Conservation (phyloP, 164 flowering plant genomes). For the Echeveria elegans region DNA sequence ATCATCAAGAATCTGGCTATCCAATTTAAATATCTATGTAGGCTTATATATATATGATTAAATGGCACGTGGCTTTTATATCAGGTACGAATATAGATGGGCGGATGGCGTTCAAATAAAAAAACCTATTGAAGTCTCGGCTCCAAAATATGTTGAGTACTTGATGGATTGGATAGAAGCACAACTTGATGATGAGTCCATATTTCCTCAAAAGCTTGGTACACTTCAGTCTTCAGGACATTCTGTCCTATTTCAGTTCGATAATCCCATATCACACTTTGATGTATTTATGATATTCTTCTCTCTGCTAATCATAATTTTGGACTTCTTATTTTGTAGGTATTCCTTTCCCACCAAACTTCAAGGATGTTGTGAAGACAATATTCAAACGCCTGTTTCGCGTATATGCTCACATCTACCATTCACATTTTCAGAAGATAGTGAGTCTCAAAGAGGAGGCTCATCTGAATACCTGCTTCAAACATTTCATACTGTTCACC, state of each 20-base stretch:
- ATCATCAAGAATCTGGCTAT: too few species aligned
- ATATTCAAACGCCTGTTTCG: constrained; percentile 96
- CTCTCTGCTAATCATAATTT: neutral
- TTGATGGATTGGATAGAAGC: constrained; percentile 98
- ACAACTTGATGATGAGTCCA: constrained; percentile 90
- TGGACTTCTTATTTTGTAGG: constrained; percentile 27
- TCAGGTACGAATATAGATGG: constrained; percentile 98
- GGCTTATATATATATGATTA: too few species aligned
- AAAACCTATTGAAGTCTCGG: constrained; percentile 97
- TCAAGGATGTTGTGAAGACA: constrained; percentile 92
- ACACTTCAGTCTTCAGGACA: constrained; percentile 8
- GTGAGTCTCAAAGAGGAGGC: constrained; percentile 98
- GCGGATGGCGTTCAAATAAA: constrained; percentile 97
- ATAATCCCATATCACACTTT: neutral
- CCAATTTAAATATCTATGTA: neutral
- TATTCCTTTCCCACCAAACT: constrained; percentile 87
- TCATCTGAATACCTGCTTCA: constrained; percentile 97
- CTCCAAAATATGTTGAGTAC: constrained; percentile 98
- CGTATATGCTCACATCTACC: constrained; percentile 96
- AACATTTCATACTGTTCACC: constrained; percentile 95
- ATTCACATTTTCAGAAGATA: constrained; percentile 95
- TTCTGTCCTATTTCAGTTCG: neutral
- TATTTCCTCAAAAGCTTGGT: constrained; percentile 98
- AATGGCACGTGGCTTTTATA: too few species aligned
- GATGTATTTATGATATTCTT: neutral